Base-by-base conservation (phyloP, 306 rosid genomes). In the Glycine latifolia region DNA sequence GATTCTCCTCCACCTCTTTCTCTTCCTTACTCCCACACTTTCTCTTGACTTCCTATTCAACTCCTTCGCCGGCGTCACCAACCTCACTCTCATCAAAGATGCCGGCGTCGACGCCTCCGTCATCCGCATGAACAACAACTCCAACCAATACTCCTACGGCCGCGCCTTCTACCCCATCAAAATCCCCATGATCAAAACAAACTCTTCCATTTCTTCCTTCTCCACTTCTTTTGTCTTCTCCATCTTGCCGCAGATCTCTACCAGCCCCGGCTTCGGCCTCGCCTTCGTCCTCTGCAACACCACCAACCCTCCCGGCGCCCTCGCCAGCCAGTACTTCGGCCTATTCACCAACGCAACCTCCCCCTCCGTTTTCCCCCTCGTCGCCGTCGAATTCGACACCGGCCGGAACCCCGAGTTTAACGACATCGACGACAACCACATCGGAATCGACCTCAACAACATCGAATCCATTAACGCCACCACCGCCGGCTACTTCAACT, bases 211-310 rank as follows among this genome's bases (percentile, higher is more conserved):
- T 11, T 44, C 89, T 16, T 95, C 99, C 0, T 95, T 95, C 79
- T 93, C 97, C 15, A 93, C 97, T 58, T 88, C 97, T 6, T 95
- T 95, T 39, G 91, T 93, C 66, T 95, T 95, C 86, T 95, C 99
- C 5, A 26, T 91, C 26, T 80, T 93, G 46, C 94, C 97, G 0
- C 61, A 88, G 6, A 87, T 85, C 68, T 55, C 90, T 2, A 73
- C 92, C 0, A 93, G 93, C 56, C 97, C 99, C 0, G 97, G 97
- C 1, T 93, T 93, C 71, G 99, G 97, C 11, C 89, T 95, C 76
- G 89, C 95, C 87, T 95, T 95, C 61, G 81, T 90, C 3, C 92
- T 95, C 33, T 85, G 94, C 50, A 86, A 90, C 83, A 78, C 85
- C 20, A 90, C 92, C n/a, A 86, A 92, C 9, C 97, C 92, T 53